Evolutionary conservation across 176 grass and related monocot genomes (phyloP).

Genomic region (Elymus sibiricus): DNA sequence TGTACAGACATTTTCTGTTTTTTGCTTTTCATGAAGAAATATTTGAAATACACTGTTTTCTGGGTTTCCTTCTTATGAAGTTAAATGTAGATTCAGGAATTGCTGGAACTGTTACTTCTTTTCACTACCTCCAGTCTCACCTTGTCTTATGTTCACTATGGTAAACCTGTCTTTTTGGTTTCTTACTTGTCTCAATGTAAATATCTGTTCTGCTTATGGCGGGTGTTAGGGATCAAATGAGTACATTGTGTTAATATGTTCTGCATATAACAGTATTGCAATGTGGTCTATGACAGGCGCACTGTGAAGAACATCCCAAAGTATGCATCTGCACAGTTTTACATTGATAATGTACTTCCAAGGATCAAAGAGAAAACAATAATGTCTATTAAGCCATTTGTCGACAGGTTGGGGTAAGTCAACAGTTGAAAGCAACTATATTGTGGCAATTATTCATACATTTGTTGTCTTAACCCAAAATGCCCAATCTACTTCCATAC

Average conservation of each 20-base stretch:
- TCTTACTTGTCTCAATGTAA: background rate
- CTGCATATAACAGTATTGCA: background rate
- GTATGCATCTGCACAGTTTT: constrained; percentile 75
- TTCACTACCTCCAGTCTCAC: background rate
- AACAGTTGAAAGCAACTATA: background rate
- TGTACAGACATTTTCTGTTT: background rate
- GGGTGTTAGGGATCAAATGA: background rate
- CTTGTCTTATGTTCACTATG: background rate
- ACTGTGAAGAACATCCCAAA: constrained; percentile 85
- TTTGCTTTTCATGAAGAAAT: background rate
- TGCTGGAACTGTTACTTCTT: background rate
- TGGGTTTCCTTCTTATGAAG: background rate
- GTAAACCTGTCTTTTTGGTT: background rate
- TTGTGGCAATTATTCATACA: background rate
- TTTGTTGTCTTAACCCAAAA: background rate
- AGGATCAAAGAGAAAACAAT: constrained; percentile 89
- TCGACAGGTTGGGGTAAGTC: constrained; percentile 81
- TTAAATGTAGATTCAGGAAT: background rate
- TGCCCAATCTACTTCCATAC: background rate
- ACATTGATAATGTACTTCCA: constrained; percentile 81
- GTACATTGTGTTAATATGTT: background rate
- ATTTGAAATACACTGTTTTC: background rate
- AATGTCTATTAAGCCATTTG: constrained; percentile 88
- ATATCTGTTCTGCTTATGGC: background rate
- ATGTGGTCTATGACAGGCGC: constrained; percentile 33